phyloP scores from a whole-genome alignment of 1,284 basidiomycete species.

The Melampsora americana region DNA sequence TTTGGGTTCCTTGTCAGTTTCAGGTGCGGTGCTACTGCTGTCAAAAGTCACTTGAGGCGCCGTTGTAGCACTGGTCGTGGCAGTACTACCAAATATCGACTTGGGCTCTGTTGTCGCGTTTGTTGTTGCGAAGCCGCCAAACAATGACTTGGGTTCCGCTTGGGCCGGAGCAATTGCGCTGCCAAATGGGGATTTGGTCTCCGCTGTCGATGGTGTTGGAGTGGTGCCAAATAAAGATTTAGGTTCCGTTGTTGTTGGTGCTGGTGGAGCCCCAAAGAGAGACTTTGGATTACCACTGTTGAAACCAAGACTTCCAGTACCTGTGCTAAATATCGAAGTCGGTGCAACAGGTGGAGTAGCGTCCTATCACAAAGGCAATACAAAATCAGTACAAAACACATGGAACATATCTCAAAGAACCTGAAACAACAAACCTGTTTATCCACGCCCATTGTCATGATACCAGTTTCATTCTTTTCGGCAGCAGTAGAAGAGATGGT shows the following conservation, averaged over 20 bases:
- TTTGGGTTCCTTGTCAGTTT: too few species aligned
- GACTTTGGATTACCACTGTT: not conserved
- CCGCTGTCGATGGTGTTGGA: not conserved
- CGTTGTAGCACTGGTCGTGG: not conserved
- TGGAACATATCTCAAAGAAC: too few species aligned
- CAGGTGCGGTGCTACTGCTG: too few species aligned
- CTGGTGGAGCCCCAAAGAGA: not conserved
- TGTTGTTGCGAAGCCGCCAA: slow-evolving; percentile 5
- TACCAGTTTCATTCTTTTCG: not conserved
- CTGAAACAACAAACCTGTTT: too few species aligned
- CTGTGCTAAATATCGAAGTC: too few species aligned
- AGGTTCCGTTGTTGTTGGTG: not conserved
- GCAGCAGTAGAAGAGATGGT: not conserved
- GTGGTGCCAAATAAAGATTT: not conserved
- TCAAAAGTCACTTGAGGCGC: too few species aligned
- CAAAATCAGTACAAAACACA: too few species aligned
- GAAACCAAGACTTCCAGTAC: too few species aligned
- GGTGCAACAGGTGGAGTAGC: too few species aligned
- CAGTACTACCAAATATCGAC: slow-evolving; percentile 14
- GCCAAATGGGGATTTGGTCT: not conserved
- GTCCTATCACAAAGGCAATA: too few species aligned
- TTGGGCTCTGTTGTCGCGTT: slow-evolving; percentile 9
- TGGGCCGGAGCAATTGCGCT: not conserved
- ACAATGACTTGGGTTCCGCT: not conserved
- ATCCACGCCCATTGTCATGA: not conserved